Conservation (phyloP, 2,329 filamentous ascomycete genomes). For the Hypoxylon sp. region DNA sequence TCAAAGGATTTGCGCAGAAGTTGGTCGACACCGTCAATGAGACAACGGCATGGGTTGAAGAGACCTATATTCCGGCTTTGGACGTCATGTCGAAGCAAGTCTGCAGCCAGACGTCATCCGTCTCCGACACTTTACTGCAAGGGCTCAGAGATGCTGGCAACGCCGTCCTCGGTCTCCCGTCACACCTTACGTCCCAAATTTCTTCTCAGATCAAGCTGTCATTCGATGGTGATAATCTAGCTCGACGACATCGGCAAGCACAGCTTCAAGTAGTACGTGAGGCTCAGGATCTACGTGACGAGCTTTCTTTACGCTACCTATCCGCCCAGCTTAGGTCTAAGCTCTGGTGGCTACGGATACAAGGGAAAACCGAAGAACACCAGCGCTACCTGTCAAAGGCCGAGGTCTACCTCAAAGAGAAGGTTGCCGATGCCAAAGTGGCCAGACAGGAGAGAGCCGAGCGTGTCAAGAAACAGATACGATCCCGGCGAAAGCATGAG, state of each 20-base stretch:
- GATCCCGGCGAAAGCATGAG: conserved; percentile 50
- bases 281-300: conserved; percentile 57
- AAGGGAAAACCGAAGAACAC: conserved; percentile 64
- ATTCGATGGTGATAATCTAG: conserved; percentile 46
- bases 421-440: conserved; percentile 54
- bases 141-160: conserved; percentile 49
- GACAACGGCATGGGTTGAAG: conserved; percentile 55
- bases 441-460: conserved; percentile 51
- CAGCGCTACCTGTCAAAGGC: conserved; percentile 65
- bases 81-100: conserved; percentile 54
- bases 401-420: conserved; percentile 58
- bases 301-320: conserved; percentile 63
- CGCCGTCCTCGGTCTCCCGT: conserved; percentile 42
- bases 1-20: conserved; percentile 59
- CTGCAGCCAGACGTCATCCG: conserved; percentile 50
- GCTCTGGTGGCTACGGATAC: conserved; percentile 70
- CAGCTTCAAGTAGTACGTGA: conserved; percentile 55
- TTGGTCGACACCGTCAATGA: conserved; percentile 60
- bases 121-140: conserved; percentile 53
- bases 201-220: conserved; percentile 48
- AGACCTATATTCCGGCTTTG: conserved; percentile 53
- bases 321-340: conserved; percentile 70
- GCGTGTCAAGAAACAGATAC: conserved; percentile 51
- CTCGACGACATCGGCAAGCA: conserved; percentile 50
- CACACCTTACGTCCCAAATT: conserved; percentile 45